These are phyloP conservation scores for Talaromyces proteolyticus DNA, from an alignment of 495 filamentous ascomycete species.

Conservation along the genomic window DNA sequence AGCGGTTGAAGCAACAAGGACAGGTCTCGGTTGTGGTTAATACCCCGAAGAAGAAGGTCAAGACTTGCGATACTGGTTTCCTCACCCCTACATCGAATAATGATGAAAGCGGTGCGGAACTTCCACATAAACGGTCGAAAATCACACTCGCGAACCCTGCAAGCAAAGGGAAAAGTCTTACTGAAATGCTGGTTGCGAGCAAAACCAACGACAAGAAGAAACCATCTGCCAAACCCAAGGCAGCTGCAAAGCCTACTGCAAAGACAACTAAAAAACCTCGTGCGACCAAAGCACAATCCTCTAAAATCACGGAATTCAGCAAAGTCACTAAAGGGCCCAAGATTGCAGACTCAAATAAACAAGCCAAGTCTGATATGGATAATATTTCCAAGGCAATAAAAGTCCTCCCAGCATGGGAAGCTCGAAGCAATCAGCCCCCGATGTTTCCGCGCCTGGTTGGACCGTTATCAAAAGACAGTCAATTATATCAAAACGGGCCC, in stretches of 20 bases:
- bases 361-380: neutral
- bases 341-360: neutral
- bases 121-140: constrained; percentile 3
- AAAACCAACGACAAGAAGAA: constrained; percentile 7
- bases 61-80: constrained; percentile 38
- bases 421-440: neutral
- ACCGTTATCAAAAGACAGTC: neutral
- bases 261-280: constrained; percentile 9
- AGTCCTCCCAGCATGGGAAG: neutral
- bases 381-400: neutral
- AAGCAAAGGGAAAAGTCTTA: constrained; percentile 19
- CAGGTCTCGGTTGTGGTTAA: constrained; percentile 39
- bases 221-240: constrained; percentile 16
- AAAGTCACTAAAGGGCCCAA: constrained; percentile 30
- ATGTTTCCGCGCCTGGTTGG: neutral
- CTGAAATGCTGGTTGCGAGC: constrained; percentile 15
- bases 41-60: constrained; percentile 44
- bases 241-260: constrained; percentile 2
- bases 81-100: constrained; percentile 55
- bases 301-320: constrained; percentile 32
- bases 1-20: constrained; percentile 23
- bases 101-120: constrained; percentile 26
- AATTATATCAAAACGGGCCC: neutral
- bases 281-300: constrained; percentile 14
- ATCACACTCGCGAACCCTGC: constrained; percentile 22